phyloP scores from a whole-genome alignment of 1,284 basidiomycete genomes.

The Phylloboletellus chloephorus region DNA sequence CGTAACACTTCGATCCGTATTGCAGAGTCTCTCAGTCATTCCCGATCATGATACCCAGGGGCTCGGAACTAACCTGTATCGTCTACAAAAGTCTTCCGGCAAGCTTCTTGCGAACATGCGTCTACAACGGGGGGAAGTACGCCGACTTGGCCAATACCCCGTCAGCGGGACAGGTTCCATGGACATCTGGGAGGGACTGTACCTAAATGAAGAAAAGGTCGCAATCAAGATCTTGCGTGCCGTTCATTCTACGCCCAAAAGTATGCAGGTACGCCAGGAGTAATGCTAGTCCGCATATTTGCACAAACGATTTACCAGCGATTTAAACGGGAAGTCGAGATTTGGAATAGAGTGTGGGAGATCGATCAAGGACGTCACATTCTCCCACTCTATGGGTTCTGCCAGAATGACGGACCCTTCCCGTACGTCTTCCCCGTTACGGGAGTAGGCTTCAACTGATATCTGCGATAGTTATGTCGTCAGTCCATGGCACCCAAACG shows the following conservation, averaged over 20 bases:
- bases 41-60: conserved; percentile 37
- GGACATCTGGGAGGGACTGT: conserved; percentile 50
- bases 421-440: conserved; percentile 33
- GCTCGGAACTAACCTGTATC: conserved; percentile 44
- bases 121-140: conserved; percentile 47
- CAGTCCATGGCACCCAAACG: conserved; percentile 52
- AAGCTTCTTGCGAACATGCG: conserved; percentile 45
- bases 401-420: conserved; percentile 47
- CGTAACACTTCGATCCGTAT: not conserved
- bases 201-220: conserved; percentile 49
- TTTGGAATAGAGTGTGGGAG: conserved; percentile 53
- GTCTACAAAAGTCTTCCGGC: conserved; percentile 39
- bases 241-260: conserved; percentile 42
- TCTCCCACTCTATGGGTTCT: conserved; percentile 53
- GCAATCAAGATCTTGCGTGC: conserved; percentile 52
- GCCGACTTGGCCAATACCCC: conserved; percentile 42
- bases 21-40: conserved; percentile 27
- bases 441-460: not conserved
- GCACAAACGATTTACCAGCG: conserved; percentile 32
- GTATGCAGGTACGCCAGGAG: conserved; percentile 32
- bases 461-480: conserved; percentile 42
- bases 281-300: not conserved
- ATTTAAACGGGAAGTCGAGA: conserved; percentile 47
- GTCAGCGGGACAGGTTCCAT: conserved; percentile 46
- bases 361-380: conserved; percentile 46